Conservation (phyloP, 2,329 filamentous ascomycete genomes). For the Lachnellula arida region DNA sequence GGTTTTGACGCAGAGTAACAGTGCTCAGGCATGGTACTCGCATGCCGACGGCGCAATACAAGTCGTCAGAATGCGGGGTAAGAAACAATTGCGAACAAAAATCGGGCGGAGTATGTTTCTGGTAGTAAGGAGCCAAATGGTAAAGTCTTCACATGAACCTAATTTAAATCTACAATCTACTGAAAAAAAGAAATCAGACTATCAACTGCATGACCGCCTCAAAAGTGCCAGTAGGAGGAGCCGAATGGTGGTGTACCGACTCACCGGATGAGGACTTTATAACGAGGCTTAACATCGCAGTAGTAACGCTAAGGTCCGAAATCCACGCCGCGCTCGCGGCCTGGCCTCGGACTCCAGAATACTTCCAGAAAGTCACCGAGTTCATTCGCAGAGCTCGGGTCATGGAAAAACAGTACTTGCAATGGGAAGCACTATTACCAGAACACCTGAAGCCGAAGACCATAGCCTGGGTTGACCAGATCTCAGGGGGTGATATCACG, state of each 20-base stretch:
- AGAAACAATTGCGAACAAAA: slow-evolving; percentile 49
- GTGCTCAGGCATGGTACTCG: slow-evolving; percentile 55
- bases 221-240: slow-evolving; percentile 48
- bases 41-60: slow-evolving; percentile 62
- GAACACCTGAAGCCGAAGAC: slow-evolving; percentile 47
- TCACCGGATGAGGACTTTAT: slow-evolving; percentile 43
- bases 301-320: slow-evolving; percentile 52
- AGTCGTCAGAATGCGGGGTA: slow-evolving; percentile 53
- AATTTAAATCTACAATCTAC: slow-evolving; percentile 33
- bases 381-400: slow-evolving; percentile 48
- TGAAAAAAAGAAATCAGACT: slow-evolving; percentile 50
- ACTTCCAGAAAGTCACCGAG: slow-evolving; percentile 45
- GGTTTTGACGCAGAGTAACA: slow-evolving; percentile 48
- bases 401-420: slow-evolving; percentile 47
- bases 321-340: slow-evolving; percentile 46
- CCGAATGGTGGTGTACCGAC: slow-evolving; percentile 56
- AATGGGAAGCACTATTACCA: slow-evolving; percentile 48
- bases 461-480: slow-evolving; percentile 52
- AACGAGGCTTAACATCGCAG: slow-evolving; percentile 44
- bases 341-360: slow-evolving; percentile 43
- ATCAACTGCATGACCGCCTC: slow-evolving; percentile 52
- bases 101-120: slow-evolving; percentile 52
- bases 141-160: slow-evolving; percentile 30
- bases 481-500: slow-evolving; percentile 47
- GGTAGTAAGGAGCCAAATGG: slow-evolving; percentile 57